These are phyloP conservation scores for Priceomyces medius DNA, from an alignment of 805 yeast genomes.

Conservation along the genomic window DNA sequence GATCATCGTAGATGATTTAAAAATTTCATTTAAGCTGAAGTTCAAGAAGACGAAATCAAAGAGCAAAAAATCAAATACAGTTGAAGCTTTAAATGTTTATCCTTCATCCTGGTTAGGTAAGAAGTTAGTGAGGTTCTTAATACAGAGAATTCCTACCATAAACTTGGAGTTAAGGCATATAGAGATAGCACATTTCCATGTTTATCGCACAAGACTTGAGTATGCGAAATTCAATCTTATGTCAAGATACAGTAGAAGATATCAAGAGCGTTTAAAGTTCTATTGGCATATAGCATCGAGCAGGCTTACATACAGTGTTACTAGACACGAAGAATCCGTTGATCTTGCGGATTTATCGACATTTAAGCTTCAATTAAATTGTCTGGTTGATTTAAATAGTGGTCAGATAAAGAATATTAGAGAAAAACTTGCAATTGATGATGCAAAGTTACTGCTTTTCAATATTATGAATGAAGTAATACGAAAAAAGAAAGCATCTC, in stretches of 20 bases:
- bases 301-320: constrained; percentile 1
- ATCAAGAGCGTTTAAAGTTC: constrained; percentile 17
- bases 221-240: constrained; percentile 19
- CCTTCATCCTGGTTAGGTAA: constrained; percentile 16
- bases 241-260: constrained; percentile 21
- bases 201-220: constrained; percentile 13
- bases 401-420: constrained; percentile 21
- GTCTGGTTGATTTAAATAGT: constrained; percentile 13
- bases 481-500: neutral
- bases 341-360: constrained; percentile 8
- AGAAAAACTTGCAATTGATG: constrained; percentile 20
- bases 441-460: constrained; percentile 22
- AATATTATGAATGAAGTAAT: constrained; percentile 17
- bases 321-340: constrained; percentile 4
- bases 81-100: constrained; percentile 9
- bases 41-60: neutral
- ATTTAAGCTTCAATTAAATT: constrained; percentile 14
- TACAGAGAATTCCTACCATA: constrained; percentile 19
- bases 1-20: constrained; percentile 29
- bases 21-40: constrained; percentile 8
- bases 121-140: constrained; percentile 12
- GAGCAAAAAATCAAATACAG: neutral
- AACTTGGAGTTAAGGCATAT: constrained; percentile 20
- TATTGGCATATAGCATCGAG: constrained; percentile 7
- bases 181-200: constrained; percentile 5